Evolutionary conservation across 768 basidiomycete species (phyloP), one percentile per base, ranked within the genome.

Genomic region (Paxillus involutus): DNA sequence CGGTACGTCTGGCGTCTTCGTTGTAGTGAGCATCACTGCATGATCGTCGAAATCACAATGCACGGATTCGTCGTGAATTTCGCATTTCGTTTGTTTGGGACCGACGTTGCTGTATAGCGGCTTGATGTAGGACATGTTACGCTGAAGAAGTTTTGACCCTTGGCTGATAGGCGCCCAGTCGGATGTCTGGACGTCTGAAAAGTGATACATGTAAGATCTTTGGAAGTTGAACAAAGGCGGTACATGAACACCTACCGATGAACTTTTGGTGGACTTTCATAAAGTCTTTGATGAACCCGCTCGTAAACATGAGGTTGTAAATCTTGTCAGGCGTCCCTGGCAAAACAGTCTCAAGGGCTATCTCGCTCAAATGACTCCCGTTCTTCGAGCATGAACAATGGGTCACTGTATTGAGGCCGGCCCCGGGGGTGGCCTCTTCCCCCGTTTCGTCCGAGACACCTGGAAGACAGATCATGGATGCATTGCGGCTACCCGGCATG

Each of bases 191-290:
- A 99, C 82, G 59, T 98, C 96, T 98, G 55, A 35, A 47, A 29
- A 21, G 36, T 11, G 50, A 43, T 4, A 32, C 50, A 43, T 4
- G 35, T 59, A 10, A 55, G 49, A 36, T 36, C 9, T n/a, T 2
- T 11, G 17, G 17, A n/a, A 33, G 5, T 33, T 10, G 32, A 10
- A 33, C 4, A 26, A 2, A 19, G 30, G 29, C 1, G 2, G 26
- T 0, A 14, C 19, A 2, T 9, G 21, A 14, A 19, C 7, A 74
- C 88, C 59, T 61, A 95, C 97, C 96, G 14, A 79, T 75, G n/a
- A 98, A 76, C 67, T 91, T 94, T 74, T 98, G 94, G 59, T 92
- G n/a, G n/a, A n/a, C n/a, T n/a, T n/a, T n/a, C n/a, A n/a, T n/a
- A n/a, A n/a, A n/a, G n/a, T n/a, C n/a, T n/a, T n/a, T n/a, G n/a